Base-by-base conservation (phyloP, 2,329 filamentous ascomycete species). In the Pseudogymnoascus sp. region DNA sequence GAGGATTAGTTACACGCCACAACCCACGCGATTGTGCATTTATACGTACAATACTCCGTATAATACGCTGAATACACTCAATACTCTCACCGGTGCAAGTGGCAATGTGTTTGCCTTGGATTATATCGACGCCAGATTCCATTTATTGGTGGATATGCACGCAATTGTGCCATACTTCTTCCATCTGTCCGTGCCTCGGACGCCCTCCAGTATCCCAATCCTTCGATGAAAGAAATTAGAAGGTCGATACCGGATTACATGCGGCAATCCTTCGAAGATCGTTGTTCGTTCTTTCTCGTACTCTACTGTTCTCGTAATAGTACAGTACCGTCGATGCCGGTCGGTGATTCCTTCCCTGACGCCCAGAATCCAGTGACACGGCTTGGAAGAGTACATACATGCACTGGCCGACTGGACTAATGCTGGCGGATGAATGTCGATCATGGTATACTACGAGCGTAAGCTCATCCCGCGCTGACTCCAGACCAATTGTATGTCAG, bases 301-400 rank as follows among this genome's bases (percentile, higher is more conserved):
- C 50, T 18, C 28, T 56, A 21, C 50, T 33, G 8, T 56, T 56
- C 50, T 21, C 28, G 25, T 14, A 11, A 28, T 56, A 56, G 50
- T 33, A 33, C 50, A 33, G 25, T 56, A 56, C 50, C 50, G 16
- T 33, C 50, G 50, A 6, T 56, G 50, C 5, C 28, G 18, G 25
- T 25, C n/a, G 25, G 28, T 56, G 28, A 10, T 18, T 56, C 50
- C 50, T 56, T 56, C 50, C 50, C 50, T 33, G 50, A 56, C 50
- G 50, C 50, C 50, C 11, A 56, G 28, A 56, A 56, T 56, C 50
- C 50, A 56, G 50, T 56, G 50, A 21, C 50, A 56, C n/a, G 50
- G 50, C 25, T 33, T 56, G 50, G 28, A 56, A 56, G 31, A 18
- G 28, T 56, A 56, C 50, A 33, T 56, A 16, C 31, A 33, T 11